Percentiles rank a stretch among this genome's conserved stretches.
phyloP scores from a whole-genome alignment of 345 rosid genomes.

The Bretschneidera sinensis region DNA sequence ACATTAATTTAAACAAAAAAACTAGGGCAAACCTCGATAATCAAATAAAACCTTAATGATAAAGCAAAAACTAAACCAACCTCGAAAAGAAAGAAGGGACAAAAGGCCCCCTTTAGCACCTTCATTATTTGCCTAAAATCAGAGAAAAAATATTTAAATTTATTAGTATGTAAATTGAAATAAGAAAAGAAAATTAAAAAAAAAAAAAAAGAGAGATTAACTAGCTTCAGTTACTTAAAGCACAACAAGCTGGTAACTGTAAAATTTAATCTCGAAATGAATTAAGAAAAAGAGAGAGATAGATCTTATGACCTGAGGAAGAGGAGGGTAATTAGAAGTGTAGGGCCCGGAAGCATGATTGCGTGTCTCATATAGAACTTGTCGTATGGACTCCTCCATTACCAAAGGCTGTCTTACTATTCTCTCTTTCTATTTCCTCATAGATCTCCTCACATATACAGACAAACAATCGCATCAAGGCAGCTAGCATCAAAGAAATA shows the following conservation, averaged over 20 bases:
- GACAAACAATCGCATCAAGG: too few species aligned
- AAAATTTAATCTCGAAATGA: not conserved
- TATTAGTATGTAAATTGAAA: too few species aligned
- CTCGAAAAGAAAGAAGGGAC: slow-evolving; percentile 49
- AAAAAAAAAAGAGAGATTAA: slow-evolving; percentile 2
- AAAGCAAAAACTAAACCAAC: slow-evolving; percentile 20
- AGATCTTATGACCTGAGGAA: slow-evolving; percentile 41
- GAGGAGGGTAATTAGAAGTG: slow-evolving; percentile 70
- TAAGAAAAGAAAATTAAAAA: too few species aligned
- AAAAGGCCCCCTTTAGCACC: slow-evolving; percentile 44
- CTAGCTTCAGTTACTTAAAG: not conserved
- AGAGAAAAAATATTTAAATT: not conserved
- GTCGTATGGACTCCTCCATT: slow-evolving; percentile 30
- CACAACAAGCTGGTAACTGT: not conserved
- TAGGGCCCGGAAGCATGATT: slow-evolving; percentile 59
- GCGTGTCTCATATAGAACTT: slow-evolving; percentile 66
- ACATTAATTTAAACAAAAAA: too few species aligned
- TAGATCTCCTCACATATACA: too few species aligned
- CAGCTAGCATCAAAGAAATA: too few species aligned
- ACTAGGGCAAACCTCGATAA: not conserved
- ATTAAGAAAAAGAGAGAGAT: slow-evolving; percentile 1
- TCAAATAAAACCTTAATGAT: not conserved
- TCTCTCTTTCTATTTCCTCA: too few species aligned
- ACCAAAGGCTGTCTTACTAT: slow-evolving; percentile 10
- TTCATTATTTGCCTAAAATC: slow-evolving; percentile 38